Percentiles rank a stretch among this genome's conserved stretches.
Evolutionary conservation across 2,329 filamentous ascomycete species (phyloP).

Genomic region (Aphanocladium album): DNA sequence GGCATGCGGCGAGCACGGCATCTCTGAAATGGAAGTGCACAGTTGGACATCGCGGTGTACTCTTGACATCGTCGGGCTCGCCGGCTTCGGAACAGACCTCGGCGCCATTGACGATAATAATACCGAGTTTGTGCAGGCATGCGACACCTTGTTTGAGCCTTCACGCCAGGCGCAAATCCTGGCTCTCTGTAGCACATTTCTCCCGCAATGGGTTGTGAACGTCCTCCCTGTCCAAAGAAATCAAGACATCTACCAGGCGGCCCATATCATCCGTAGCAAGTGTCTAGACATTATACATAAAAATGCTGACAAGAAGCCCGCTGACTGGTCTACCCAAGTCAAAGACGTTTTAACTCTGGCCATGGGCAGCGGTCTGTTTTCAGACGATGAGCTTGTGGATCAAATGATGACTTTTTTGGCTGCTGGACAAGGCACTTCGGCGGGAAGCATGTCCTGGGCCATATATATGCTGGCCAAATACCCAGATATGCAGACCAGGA

Average conservation of each 20-base stretch:
- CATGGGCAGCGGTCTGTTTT: conserved; percentile 68
- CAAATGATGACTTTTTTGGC: conserved; percentile 88
- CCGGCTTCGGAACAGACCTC: background rate
- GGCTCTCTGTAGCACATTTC: too few species aligned
- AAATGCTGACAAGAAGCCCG: conserved; percentile 54
- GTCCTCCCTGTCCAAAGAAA: conserved; percentile 68
- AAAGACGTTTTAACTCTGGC: conserved; percentile 75
- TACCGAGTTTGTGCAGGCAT: too few species aligned
- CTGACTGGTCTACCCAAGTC: conserved; percentile 27
- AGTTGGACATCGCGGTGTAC: background rate
- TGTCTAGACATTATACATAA: conserved; percentile 64
- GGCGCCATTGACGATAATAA: background rate
- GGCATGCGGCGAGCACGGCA: too few species aligned
- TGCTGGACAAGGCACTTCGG: conserved; percentile 76
- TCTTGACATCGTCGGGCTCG: background rate
- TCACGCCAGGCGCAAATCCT: conserved; percentile 56
- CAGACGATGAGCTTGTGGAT: conserved; percentile 72
- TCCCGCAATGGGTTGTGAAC: conserved; percentile 57
- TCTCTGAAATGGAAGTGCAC: background rate
- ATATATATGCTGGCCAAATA: conserved; percentile 63
- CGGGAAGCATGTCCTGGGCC: conserved; percentile 70
- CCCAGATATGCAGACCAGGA: conserved; percentile 57
- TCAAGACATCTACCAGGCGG: conserved; percentile 51
- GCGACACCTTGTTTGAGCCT: conserved; percentile 47
- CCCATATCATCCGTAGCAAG: conserved; percentile 55